A percentile compares a stretch with the other conserved stretches of the same genome.
Evolutionary conservation across 202 grass and related monocot genomes (phyloP).

Genomic region (Carex arenaria): DNA sequence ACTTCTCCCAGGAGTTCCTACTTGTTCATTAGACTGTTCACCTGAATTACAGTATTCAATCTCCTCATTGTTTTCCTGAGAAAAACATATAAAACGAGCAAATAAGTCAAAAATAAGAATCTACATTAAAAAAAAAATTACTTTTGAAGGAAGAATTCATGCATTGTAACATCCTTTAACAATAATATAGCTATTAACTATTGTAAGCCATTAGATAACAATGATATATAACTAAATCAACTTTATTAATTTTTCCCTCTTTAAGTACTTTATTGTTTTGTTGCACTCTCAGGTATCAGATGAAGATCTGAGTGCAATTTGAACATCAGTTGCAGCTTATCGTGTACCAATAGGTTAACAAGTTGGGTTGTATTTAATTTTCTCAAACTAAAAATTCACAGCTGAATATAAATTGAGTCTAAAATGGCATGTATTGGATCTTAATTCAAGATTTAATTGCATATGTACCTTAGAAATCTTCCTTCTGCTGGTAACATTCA

Average conservation of each 20-base stretch:
- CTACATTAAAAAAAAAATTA: too few species aligned
- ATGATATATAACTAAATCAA: neutral
- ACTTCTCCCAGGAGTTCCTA: too few species aligned
- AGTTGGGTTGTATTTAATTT: neutral
- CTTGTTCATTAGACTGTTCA: too few species aligned
- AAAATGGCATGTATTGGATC: neutral
- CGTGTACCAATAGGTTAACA: neutral
- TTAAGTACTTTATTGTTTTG: neutral
- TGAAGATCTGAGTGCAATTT: neutral
- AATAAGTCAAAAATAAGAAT: too few species aligned
- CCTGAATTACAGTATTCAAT: too few species aligned
- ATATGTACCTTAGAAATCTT: conserved; percentile 30
- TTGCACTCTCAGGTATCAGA: neutral
- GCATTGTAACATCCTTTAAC: too few species aligned
- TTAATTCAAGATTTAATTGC: neutral
- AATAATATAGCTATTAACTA: neutral
- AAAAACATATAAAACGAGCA: too few species aligned
- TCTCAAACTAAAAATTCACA: neutral
- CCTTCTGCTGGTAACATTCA: conserved; percentile 81
- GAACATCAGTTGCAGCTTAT: neutral
- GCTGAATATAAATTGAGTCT: neutral
- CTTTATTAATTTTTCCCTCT: neutral
- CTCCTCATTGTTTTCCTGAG: too few species aligned
- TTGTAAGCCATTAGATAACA: neutral
- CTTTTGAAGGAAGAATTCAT: too few species aligned